Evolutionary conservation across 1,284 basidiomycete genomes (phyloP).

Genomic region (Ceratobasidium theobromae): DNA sequence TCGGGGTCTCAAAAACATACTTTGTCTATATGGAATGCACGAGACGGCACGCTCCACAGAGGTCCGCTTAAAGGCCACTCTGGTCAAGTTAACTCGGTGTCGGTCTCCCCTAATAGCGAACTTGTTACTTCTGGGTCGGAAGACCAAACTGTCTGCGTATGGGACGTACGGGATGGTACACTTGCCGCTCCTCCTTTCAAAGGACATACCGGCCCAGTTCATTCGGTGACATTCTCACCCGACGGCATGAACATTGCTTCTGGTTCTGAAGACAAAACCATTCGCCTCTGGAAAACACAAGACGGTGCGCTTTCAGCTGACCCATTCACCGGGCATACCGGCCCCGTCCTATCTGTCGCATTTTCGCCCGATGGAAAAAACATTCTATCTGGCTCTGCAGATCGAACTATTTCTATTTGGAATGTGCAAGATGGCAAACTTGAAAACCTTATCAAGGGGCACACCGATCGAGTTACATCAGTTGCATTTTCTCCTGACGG

Average conservation of each 20-base stretch:
- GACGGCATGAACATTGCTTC: neutral
- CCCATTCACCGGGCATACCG: neutral
- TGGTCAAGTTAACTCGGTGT: too few species aligned
- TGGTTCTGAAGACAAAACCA: neutral
- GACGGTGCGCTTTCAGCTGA: neutral
- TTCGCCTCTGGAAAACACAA: neutral
- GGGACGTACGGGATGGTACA: neutral
- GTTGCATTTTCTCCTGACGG: neutral
- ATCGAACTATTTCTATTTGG: neutral
- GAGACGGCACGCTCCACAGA: neutral
- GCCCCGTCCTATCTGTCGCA: neutral
- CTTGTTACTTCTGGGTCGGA: neutral
- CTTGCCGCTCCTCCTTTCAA: neutral
- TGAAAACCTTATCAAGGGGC: neutral
- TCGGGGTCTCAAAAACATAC: neutral
- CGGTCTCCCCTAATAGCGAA: neutral
- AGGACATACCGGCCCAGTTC: neutral
- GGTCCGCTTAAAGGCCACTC: neutral
- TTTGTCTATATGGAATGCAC: neutral
- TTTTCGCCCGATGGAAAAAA: neutral
- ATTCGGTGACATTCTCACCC: neutral
- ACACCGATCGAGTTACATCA: neutral
- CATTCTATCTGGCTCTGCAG: neutral
- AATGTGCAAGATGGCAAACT: neutral
- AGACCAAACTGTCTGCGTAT: neutral